These are phyloP conservation scores for Eucalyptus erythrocorys DNA, from an alignment of 345 rosid species.

Conservation along the genomic window DNA sequence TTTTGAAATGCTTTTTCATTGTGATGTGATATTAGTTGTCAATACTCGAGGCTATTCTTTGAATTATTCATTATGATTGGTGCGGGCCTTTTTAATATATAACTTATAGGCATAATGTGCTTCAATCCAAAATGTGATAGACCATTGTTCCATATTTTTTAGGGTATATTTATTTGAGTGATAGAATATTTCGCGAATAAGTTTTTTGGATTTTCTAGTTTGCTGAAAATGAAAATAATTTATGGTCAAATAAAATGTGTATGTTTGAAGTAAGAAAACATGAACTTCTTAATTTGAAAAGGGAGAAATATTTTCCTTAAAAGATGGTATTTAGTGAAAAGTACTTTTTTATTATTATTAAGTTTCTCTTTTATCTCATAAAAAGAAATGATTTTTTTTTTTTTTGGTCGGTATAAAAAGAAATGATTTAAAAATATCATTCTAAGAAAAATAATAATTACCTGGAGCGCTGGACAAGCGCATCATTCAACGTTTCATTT, in stretches of 20 bases:
- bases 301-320: background rate
- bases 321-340: rapidly evolving
- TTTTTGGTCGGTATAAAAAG: too few relatives aligned
- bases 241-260: background rate
- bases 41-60: rapidly evolving
- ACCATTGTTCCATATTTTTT: background rate
- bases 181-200: rapidly evolving
- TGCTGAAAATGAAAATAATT: background rate
- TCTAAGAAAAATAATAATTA: background rate
- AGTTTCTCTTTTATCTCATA: background rate
- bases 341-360: background rate
- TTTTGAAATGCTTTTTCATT: background rate
- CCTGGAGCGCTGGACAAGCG: background rate
- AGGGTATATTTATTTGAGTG: background rate
- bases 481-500: rapidly evolving
- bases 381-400: too few relatives aligned
- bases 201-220: background rate
- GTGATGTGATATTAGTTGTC: rapidly evolving
- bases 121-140: background rate
- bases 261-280: background rate
- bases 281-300: background rate
- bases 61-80: background rate
- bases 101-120: background rate
- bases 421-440: too few relatives aligned
- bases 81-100: rapidly evolving